phyloP scores from a whole-genome alignment of 1,284 basidiomycete genomes.

The Trichosporon faecale region DNA sequence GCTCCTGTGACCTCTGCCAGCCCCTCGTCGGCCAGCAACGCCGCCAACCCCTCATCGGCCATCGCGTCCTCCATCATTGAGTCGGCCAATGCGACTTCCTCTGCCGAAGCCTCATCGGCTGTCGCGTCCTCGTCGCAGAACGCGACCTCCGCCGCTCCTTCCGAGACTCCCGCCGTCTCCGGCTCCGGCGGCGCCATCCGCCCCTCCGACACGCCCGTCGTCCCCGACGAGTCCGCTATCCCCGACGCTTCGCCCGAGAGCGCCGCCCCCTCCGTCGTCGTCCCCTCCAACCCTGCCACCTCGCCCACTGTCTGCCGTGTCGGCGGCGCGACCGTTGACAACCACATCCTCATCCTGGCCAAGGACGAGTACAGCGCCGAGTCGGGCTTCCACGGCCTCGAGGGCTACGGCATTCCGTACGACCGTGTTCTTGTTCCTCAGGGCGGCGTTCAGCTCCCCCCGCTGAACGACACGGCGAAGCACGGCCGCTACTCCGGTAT shows the following conservation, averaged over 20 bases:
- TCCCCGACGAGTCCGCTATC: not conserved
- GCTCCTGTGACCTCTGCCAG: not conserved
- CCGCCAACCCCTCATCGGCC: not conserved
- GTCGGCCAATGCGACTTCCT: not conserved
- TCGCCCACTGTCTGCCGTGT: not conserved
- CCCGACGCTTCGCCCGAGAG: not conserved
- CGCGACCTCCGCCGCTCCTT: not conserved
- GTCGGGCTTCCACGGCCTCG: conserved; percentile 4
- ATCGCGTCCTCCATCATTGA: not conserved
- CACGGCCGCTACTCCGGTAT: conserved; percentile 17
- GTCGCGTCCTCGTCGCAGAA: not conserved
- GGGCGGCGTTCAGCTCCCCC: not conserved
- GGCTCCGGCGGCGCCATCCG: not conserved
- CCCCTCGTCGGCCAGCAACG: not conserved
- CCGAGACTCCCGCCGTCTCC: not conserved
- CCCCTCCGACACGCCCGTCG: not conserved
- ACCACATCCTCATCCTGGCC: conserved; percentile 13
- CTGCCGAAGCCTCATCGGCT: not conserved
- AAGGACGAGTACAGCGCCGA: not conserved
- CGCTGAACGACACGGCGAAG: not conserved
- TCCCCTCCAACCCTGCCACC: not conserved
- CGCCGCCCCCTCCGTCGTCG: not conserved
- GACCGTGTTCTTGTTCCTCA: conserved; percentile 4
- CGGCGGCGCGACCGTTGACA: conserved; percentile 13
- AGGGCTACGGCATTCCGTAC: conserved; percentile 16